Conservation (phyloP, 2,329 filamentous ascomycete species). For the Exophiala oligosperma region DNA sequence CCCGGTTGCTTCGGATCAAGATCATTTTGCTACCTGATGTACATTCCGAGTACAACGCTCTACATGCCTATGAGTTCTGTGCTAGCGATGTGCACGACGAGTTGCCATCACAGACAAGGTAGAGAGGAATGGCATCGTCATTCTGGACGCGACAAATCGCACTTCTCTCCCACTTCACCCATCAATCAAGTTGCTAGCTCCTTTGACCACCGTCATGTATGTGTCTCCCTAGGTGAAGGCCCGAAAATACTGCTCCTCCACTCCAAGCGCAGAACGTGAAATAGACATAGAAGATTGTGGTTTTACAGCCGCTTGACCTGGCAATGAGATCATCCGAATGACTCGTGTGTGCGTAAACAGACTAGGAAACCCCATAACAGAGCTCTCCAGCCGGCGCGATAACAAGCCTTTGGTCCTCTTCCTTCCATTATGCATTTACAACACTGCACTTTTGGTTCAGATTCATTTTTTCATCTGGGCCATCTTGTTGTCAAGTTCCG, state of each 20-base stretch:
- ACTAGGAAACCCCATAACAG: no score
- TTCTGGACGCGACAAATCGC: no score
- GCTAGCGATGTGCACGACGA: neutral
- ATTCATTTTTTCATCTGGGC: constrained; percentile 44
- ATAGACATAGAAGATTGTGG: no score
- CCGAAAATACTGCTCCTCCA: neutral
- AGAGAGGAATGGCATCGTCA: no score
- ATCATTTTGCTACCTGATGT: no score
- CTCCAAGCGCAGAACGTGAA: no score
- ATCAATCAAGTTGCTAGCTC: no score
- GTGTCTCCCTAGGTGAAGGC: neutral
- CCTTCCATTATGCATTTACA: neutral
- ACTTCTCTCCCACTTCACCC: no score
- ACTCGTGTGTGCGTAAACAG: no score
- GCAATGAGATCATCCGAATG: no score
- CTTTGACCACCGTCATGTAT: neutral
- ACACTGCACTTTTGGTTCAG: neutral
- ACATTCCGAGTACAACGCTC: neutral
- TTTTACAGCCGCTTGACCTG: no score
- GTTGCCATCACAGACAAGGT: neutral
- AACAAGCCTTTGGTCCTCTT: neutral
- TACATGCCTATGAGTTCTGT: neutral
- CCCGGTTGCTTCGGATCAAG: no score
- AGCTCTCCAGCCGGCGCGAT: neutral
- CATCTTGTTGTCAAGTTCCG: constrained; percentile 77